phyloP scores from a whole-genome alignment of 2,329 filamentous ascomycete species.

The Paecilomyces sp. region DNA sequence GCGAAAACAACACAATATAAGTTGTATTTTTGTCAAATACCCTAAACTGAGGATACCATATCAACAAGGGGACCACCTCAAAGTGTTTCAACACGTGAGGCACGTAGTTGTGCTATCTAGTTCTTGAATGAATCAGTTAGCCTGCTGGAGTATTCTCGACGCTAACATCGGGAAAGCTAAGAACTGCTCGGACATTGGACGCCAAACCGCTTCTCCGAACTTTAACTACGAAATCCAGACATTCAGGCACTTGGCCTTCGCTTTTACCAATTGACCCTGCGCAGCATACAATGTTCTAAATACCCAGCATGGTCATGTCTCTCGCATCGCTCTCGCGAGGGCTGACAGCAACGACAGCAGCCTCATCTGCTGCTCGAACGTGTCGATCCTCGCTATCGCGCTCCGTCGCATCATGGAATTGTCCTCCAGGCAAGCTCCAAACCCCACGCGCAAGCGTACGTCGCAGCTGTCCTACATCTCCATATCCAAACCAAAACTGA shows the following conservation, averaged over 20 bases:
- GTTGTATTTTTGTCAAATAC: no score
- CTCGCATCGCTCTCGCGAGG: not conserved
- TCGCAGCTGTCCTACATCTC: not conserved
- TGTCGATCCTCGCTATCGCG: not conserved
- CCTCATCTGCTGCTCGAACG: not conserved
- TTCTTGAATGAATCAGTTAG: no score
- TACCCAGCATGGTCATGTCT: not conserved
- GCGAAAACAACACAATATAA: not conserved
- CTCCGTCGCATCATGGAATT: not conserved
- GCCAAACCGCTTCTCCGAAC: not conserved
- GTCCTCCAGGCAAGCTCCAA: not conserved
- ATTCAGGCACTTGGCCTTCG: not conserved
- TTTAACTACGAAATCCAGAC: not conserved
- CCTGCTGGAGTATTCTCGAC: not conserved
- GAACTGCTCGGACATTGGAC: not conserved
- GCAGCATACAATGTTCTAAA: not conserved
- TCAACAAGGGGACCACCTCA: not conserved
- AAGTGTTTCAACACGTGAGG: not conserved
- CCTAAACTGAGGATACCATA: no score
- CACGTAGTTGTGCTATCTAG: no score
- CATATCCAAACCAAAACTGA: not conserved
- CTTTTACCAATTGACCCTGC: not conserved
- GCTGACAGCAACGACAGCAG: not conserved
- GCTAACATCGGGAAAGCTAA: not conserved
- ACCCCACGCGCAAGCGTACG: not conserved